A percentile compares a stretch with the other conserved stretches of the same genome.
Evolutionary conservation across 257 asterid genomes (phyloP).

Genomic region (Linderniella brevidens): DNA sequence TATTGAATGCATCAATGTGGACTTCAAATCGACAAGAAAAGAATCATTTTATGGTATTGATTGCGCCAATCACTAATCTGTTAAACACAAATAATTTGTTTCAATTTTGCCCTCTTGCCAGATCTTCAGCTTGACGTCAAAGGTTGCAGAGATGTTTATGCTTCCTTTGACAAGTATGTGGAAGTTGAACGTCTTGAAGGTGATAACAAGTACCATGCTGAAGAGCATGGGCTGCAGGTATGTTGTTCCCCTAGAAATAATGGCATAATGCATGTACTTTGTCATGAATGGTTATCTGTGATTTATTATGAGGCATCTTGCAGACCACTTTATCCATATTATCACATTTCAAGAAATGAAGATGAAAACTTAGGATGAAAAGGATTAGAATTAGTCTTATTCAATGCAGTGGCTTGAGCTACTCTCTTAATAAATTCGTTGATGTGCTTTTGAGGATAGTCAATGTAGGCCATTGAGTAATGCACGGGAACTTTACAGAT

Average conservation of each 20-base stretch:
- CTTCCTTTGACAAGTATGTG: constrained; percentile 94
- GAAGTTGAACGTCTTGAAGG: constrained; percentile 98
- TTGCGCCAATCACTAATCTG: background rate
- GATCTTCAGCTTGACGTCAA: constrained; percentile 98
- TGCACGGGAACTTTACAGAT: too few relatives aligned
- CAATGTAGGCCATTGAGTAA: too few relatives aligned
- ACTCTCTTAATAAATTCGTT: too few relatives aligned
- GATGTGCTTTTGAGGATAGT: too few relatives aligned
- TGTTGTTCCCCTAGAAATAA: constrained; percentile 5
- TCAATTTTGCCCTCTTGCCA: constrained; percentile 18
- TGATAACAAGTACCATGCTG: constrained; percentile 94
- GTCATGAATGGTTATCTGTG: background rate
- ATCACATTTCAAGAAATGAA: too few relatives aligned
- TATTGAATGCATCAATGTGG: constrained; percentile 91
- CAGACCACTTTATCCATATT: too few relatives aligned
- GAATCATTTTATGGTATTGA: constrained; percentile 86
- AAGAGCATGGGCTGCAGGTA: constrained; percentile 93
- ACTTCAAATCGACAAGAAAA: constrained; percentile 89
- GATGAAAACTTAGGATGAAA: too few relatives aligned
- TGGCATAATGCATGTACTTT: background rate
- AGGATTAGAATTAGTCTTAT: too few relatives aligned
- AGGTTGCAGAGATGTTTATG: constrained; percentile 92
- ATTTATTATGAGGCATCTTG: background rate
- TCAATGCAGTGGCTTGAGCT: too few relatives aligned
- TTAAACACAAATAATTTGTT: background rate